These are phyloP conservation scores for Populus davidiana DNA, from an alignment of 345 rosid species.

Conservation along the genomic window DNA sequence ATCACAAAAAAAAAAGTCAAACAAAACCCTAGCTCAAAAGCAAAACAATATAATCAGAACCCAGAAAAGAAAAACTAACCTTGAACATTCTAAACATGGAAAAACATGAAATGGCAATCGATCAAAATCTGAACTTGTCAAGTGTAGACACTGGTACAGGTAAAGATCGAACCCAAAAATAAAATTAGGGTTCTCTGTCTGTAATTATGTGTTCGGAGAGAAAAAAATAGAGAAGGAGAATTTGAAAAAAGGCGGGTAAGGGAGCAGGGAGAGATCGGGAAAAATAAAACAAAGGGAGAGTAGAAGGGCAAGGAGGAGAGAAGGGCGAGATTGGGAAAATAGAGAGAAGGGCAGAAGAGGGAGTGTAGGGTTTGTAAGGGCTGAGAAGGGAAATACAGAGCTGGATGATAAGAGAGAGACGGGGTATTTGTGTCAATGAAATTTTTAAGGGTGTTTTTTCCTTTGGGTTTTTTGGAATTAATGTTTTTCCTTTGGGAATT, in stretches of 20 bases:
- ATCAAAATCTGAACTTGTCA: conserved; percentile 1
- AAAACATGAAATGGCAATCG: background rate
- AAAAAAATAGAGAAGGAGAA: background rate
- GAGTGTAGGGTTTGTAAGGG: conserved; percentile 15
- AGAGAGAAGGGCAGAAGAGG: conserved; percentile 29
- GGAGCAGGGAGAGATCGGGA: conserved; percentile 27
- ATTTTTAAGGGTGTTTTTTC: background rate
- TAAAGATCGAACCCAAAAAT: conserved; percentile 1
- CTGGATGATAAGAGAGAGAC: background rate
- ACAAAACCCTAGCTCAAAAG: conserved; percentile 7
- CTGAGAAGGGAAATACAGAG: conserved; percentile 20
- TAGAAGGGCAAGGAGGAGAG: background rate
- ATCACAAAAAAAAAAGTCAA: background rate
- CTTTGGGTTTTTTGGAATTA: conserved; percentile 6
- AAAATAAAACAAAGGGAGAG: background rate
- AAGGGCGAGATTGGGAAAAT: conserved; percentile 21
- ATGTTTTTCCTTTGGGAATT: background rate
- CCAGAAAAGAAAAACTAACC: background rate
- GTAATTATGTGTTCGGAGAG: background rate
- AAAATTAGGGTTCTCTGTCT: background rate
- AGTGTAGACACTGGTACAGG: background rate
- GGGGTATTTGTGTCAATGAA: conserved; percentile 17
- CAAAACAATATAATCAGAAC: background rate
- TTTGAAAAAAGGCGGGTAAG: conserved; percentile 30
- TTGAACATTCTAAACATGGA: background rate